Conservation (phyloP, 352 stramenopile genomes). For the Pythium aquatile region DNA sequence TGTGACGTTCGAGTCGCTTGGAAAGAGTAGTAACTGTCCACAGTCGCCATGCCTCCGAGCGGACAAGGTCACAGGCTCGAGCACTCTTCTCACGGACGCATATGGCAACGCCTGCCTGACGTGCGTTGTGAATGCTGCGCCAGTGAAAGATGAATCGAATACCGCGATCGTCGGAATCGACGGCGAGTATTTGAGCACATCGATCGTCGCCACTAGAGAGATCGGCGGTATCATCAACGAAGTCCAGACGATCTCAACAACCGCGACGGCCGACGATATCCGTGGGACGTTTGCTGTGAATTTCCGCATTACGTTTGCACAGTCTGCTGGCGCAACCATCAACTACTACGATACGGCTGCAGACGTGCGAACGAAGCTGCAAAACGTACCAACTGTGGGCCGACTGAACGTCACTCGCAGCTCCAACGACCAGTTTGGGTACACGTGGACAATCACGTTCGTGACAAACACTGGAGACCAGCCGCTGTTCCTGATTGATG, state of each 20-base stretch:
- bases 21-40: constrained; percentile 44
- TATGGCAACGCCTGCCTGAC: constrained; percentile 41
- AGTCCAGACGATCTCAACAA: constrained; percentile 57
- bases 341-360: constrained; percentile 68
- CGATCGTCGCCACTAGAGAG: constrained; percentile 49
- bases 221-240: constrained; percentile 60
- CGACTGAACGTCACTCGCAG: constrained; percentile 56
- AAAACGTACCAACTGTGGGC: constrained; percentile 62
- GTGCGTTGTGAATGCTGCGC: constrained; percentile 40
- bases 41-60: constrained; percentile 55
- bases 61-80: constrained; percentile 45
- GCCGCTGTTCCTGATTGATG: constrained; percentile 46
- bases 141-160: constrained; percentile 40
- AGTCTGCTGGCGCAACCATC: constrained; percentile 45
- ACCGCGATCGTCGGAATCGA: constrained; percentile 34
- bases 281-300: constrained; percentile 60
- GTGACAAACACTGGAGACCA: constrained; percentile 65
- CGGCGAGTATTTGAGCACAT: constrained; percentile 40
- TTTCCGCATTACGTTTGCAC: constrained; percentile 49
- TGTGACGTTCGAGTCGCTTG: constrained; percentile 70
- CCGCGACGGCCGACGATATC: constrained; percentile 40
- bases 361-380: constrained; percentile 74
- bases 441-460: constrained; percentile 70
- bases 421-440: constrained; percentile 43
- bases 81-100: constrained; percentile 38